A percentile compares a stretch with the other conserved stretches of the same genome.
phyloP scores from a whole-genome alignment of 2,329 filamentous ascomycete genomes.

The Talaromyces sp. region DNA sequence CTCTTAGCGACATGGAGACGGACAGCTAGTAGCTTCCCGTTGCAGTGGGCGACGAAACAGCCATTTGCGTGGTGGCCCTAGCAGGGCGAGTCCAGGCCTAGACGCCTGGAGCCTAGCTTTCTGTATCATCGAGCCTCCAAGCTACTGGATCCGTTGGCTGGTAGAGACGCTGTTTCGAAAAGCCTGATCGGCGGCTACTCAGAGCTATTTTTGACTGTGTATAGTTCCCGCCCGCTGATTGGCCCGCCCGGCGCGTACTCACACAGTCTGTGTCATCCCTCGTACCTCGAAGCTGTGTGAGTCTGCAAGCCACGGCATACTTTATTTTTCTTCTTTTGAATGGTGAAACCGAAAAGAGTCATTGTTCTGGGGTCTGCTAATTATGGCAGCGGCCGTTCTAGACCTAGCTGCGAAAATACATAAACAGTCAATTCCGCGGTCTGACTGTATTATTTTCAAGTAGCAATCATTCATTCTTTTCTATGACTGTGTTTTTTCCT shows the following conservation, averaged over 20 bases:
- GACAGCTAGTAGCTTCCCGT: neutral
- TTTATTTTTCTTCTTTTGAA: neutral
- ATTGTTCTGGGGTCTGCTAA: neutral
- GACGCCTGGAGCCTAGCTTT: neutral
- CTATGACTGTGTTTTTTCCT: slow-evolving; percentile 1
- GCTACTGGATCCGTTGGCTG: neutral
- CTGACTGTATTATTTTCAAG: neutral
- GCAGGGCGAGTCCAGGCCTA: neutral
- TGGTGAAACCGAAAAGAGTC: neutral
- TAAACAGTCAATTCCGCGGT: slow-evolving; percentile 1
- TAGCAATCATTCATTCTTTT: slow-evolving; percentile 1
- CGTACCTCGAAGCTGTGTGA: neutral
- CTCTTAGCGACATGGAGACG: neutral
- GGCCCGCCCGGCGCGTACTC: slow-evolving; percentile 10
- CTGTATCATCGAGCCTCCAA: neutral
- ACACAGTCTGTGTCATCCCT: slow-evolving; percentile 4
- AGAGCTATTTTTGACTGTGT: slow-evolving; percentile 8
- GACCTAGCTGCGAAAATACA: neutral
- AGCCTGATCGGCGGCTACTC: neutral
- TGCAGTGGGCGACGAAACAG: neutral
- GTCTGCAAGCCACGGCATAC: neutral
- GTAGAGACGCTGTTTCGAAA: neutral
- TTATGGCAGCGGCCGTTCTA: slow-evolving; percentile 4
- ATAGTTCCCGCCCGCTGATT: slow-evolving; percentile 11
- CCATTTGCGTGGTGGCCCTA: neutral